Conservation (phyloP, 1,284 basidiomycete genomes). For the Ceratobasidium sp. region DNA sequence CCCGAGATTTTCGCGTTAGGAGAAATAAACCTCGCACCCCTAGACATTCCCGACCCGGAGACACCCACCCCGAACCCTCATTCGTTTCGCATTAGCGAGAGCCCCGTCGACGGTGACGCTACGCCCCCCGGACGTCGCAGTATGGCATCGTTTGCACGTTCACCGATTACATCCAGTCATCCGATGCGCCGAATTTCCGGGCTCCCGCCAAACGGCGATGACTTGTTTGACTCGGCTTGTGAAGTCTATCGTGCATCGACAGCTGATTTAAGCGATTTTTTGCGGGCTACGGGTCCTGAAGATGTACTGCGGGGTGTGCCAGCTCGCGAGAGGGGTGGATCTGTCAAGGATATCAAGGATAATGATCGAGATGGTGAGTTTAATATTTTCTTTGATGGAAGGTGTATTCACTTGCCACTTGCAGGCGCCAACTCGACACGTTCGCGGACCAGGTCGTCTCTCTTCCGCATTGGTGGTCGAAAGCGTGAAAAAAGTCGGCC, state of each 20-base stretch:
- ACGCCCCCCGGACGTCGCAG: constrained; percentile 12
- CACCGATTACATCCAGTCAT: constrained; percentile 31
- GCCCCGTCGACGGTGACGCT: background rate
- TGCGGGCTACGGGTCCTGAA: constrained; percentile 48
- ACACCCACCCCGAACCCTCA: constrained; percentile 31
- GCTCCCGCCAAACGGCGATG: constrained; percentile 13
- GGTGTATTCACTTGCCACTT: background rate
- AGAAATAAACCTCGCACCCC: background rate
- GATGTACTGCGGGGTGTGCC: constrained; percentile 5
- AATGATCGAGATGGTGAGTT: constrained; percentile 29
- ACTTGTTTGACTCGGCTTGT: constrained; percentile 15
- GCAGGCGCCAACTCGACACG: constrained; percentile 30
- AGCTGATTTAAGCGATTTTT: constrained; percentile 47
- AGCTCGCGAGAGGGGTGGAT: background rate
- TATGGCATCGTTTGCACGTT: constrained; percentile 36
- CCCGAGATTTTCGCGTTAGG: constrained; percentile 6
- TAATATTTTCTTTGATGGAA: background rate
- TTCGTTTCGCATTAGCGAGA: constrained; percentile 21
- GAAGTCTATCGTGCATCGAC: constrained; percentile 43
- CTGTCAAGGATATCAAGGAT: constrained; percentile 12
- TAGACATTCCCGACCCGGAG: constrained; percentile 34
- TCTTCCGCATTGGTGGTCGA: constrained; percentile 37
- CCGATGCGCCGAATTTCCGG: constrained; percentile 18
- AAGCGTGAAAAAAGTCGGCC: constrained; percentile 41
- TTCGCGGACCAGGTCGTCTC: constrained; percentile 34